Evolutionary conservation across 2,329 filamentous ascomycete genomes (phyloP).

Genomic region (Cercospora sojina): DNA sequence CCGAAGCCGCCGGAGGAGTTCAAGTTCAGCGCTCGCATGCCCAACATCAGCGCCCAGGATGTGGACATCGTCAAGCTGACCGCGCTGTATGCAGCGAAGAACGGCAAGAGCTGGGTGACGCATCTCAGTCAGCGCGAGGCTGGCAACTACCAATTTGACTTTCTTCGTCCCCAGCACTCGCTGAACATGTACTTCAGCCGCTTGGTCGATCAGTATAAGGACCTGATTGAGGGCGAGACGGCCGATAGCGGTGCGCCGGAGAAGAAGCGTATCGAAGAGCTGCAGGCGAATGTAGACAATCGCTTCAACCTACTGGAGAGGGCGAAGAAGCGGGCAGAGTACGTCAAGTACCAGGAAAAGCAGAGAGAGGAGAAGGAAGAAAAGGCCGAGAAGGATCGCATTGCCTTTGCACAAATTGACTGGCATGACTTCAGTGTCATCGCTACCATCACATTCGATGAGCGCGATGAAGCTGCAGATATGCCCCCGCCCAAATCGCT

Average conservation of each 20-base stretch:
- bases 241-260: conserved; percentile 70
- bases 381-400: conserved; percentile 75
- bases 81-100: conserved; percentile 87
- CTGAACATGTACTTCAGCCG: conserved; percentile 94
- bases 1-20: conserved; percentile 84
- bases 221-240: conserved; percentile 67
- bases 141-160: conserved; percentile 93
- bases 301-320: conserved; percentile 76
- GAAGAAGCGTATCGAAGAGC: conserved; percentile 67
- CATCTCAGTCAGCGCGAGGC: conserved; percentile 83
- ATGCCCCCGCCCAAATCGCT: conserved; percentile 86
- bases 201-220: conserved; percentile 89
- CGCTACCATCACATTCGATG: conserved; percentile 89
- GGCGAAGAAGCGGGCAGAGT: conserved; percentile 83
- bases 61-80: conserved; percentile 72
- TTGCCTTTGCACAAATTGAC: conserved; percentile 81
- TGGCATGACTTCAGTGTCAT: conserved; percentile 98
- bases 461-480: conserved; percentile 79
- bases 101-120: conserved; percentile 89
- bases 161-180: conserved; percentile 90
- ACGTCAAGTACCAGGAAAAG: conserved; percentile 76
- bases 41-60: conserved; percentile 93
- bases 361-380: conserved; percentile 89
- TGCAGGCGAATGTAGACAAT: conserved; percentile 73
- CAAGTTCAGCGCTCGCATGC: conserved; percentile 93